These are phyloP conservation scores for Myriosclerotinia duriaeana DNA, from an alignment of 2,329 filamentous ascomycete genomes.

Conservation along the genomic window DNA sequence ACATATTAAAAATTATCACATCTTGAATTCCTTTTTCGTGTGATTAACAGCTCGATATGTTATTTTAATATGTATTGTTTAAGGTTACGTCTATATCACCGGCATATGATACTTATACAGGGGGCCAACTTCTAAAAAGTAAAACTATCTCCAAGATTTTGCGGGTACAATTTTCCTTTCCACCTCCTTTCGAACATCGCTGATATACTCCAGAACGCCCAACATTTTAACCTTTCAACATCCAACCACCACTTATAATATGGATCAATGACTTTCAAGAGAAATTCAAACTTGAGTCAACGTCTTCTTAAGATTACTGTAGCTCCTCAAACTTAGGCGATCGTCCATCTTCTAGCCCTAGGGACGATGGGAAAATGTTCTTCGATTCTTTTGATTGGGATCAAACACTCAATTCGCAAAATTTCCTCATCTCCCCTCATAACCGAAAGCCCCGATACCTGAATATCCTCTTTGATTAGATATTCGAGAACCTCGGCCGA, in stretches of 20 bases:
- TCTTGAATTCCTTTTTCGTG: not conserved
- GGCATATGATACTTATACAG: not conserved
- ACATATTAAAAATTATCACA: too few relatives aligned
- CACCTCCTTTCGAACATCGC: not conserved
- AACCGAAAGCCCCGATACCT: not conserved
- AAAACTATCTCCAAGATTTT: not conserved
- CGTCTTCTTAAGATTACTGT: too few relatives aligned
- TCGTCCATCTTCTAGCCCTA: too few relatives aligned
- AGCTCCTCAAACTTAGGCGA: too few relatives aligned
- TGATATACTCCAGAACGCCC: not conserved
- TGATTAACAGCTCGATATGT: not conserved
- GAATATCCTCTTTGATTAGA: not conserved
- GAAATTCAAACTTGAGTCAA: not conserved
- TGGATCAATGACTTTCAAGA: not conserved
- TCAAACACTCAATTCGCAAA: not conserved
- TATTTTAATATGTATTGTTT: not conserved
- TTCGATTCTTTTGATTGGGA: not conserved
- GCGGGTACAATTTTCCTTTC: not conserved
- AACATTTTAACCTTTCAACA: not conserved
- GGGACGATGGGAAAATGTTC: too few relatives aligned
- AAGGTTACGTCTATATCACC: not conserved
- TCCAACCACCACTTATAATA: not conserved
- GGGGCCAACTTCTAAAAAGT: not conserved
- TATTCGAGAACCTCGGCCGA: constrained; percentile 10
- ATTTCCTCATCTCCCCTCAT: not conserved